Conservation (phyloP, 306 rosid species). For the Cajanus cajan region DNA sequence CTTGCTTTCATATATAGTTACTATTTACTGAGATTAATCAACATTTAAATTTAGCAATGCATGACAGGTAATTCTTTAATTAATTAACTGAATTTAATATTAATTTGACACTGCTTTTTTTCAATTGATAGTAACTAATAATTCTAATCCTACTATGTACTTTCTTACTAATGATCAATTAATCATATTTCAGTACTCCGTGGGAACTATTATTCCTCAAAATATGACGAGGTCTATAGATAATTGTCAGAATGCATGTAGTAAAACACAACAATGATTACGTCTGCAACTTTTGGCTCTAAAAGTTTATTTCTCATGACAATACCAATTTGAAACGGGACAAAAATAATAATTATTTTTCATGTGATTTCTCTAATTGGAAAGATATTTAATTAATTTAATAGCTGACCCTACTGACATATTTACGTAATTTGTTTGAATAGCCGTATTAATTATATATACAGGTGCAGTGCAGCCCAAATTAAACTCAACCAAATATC, state of each 20-base stretch:
- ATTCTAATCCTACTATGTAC: background rate
- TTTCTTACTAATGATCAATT: background rate
- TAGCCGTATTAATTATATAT: too few relatives aligned
- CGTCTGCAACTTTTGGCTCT: background rate
- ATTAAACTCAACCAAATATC: background rate
- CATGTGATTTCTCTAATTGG: background rate
- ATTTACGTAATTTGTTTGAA: too few relatives aligned
- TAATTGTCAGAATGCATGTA: background rate
- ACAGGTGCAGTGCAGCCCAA: background rate
- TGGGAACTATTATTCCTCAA: background rate
- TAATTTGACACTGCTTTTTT: background rate
- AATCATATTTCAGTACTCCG: background rate
- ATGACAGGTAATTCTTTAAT: background rate
- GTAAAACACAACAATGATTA: background rate
- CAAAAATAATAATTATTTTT: background rate
- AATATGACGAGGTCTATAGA: background rate
- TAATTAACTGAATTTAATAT: background rate
- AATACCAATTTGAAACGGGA: too few relatives aligned
- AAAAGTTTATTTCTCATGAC: background rate
- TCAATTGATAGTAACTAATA: background rate
- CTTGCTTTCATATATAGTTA: background rate
- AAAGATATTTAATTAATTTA: background rate
- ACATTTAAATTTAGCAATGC: background rate
- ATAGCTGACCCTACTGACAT: background rate
- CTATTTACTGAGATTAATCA: background rate